These are phyloP conservation scores for Phalaenopsis equestris DNA, from an alignment of 106 monocot genomes.

Conservation along the genomic window DNA sequence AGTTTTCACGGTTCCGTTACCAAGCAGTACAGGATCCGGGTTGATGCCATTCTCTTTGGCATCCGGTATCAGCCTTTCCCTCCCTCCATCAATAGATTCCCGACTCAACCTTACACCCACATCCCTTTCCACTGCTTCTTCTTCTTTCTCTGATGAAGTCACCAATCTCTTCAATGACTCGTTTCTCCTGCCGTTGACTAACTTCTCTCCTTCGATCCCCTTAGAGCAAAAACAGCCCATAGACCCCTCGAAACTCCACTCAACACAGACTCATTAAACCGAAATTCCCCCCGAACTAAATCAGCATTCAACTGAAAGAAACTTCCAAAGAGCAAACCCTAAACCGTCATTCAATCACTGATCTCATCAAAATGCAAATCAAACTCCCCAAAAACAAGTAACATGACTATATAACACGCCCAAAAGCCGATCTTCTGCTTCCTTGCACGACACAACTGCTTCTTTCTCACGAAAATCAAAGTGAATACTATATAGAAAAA, in stretches of 20 bases:
- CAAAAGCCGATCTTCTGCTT: not conserved
- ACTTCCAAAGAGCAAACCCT: not conserved
- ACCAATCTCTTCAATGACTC: slow-evolving; percentile 31
- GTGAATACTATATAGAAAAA: not conserved
- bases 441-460: not conserved
- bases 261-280: not conserved
- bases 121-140: slow-evolving; percentile 4
- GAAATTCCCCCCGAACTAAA: not conserved
- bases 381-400: not conserved
- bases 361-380: not conserved
- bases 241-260: slow-evolving; percentile 6
- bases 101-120: not conserved
- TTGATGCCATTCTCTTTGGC: slow-evolving; percentile 5
- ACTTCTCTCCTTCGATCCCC: slow-evolving; percentile 8
- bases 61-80: slow-evolving; percentile 12
- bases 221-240: slow-evolving; percentile 54
- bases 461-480: not conserved
- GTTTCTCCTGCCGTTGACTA: slow-evolving; percentile 3
- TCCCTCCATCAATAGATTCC: slow-evolving; percentile 20
- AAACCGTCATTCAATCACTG: not conserved
- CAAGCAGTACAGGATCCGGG: not conserved
- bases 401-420: not conserved
- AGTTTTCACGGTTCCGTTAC: slow-evolving; percentile 10
- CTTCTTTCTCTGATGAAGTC: slow-evolving; percentile 17
- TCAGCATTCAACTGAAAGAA: not conserved